Evolutionary conservation across 208 protist genomes (phyloP).

Genomic region (Leptomonas pyrrhocoris): DNA sequence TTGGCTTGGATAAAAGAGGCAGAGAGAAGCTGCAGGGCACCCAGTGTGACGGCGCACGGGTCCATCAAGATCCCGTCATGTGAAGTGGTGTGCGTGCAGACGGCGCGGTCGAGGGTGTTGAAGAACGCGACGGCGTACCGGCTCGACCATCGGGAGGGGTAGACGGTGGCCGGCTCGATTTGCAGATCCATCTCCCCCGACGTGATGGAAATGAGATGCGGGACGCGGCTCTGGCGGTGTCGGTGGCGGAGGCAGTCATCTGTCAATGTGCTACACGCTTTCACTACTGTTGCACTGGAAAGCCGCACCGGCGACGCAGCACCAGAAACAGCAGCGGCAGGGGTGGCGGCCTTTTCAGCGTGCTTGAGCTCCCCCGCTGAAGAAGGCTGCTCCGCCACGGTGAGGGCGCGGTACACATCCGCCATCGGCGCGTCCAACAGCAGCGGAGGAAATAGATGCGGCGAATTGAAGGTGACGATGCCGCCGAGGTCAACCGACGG

Average conservation of each 20-base stretch:
- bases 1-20: neutral
- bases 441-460: slow-evolving; percentile 45
- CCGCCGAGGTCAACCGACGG: slow-evolving; percentile 21
- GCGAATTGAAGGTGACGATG: slow-evolving; percentile 58
- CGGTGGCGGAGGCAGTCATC: neutral
- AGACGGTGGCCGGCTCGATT: slow-evolving; percentile 37
- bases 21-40: slow-evolving; percentile 21
- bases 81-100: slow-evolving; percentile 40
- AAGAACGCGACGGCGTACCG: slow-evolving; percentile 10
- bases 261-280: neutral
- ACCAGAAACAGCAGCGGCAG: neutral
- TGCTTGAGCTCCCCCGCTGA: neutral
- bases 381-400: slow-evolving; percentile 1
- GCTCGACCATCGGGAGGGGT: neutral
- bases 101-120: slow-evolving; percentile 29
- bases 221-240: neutral
- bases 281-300: slow-evolving; percentile 3
- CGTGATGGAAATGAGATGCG: slow-evolving; percentile 36
- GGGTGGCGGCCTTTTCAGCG: neutral
- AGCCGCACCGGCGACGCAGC: neutral
- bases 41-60: slow-evolving; percentile 37
- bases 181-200: slow-evolving; percentile 55
- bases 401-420: slow-evolving; percentile 36
- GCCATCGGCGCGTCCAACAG: slow-evolving; percentile 54
- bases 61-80: slow-evolving; percentile 48